Base-by-base conservation (phyloP, 768 basidiomycete genomes). In the Gymnopilus dilepis region DNA sequence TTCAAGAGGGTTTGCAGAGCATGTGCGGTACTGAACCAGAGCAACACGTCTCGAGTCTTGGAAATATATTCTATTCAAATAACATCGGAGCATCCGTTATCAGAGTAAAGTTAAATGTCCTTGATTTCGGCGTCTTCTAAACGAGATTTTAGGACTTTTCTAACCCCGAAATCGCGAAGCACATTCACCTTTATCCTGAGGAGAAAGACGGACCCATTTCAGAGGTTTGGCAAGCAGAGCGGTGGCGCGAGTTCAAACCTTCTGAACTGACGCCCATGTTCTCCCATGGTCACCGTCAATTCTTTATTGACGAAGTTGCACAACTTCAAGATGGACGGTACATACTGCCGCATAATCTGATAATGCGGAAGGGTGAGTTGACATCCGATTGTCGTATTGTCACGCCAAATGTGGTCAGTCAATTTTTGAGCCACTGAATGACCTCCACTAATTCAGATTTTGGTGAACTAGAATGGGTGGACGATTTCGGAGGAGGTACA, bases 191-290 rank as follows among this genome's bases (percentile, higher is more conserved):
- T 19, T 66, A 66, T 52, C 62, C 65, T 4, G 65, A 66, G 30
- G 65, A 64, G 31, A 50, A 33, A 1, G 41, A 48, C 6, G 62
- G 65, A 0, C 34, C 50, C 0, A 33, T 61, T 8, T 61, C 57
- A 1, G 65, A 66, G 24, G 65, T 60, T 9, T 66, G 65, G 65
- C 65, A 66, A 37, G 55, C 59, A 0, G 56, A 53, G 24, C 33
- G 59, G 4, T 66, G 65, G 65, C 47, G 42, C 33, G 62, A 66
- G 22, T 66, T 47, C 28, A 57, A 56, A 15, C 65, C 62, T 0
- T 63, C 56, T 1, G 51, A 64, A 22, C 26, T 66, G 11, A 66
- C 62, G 0, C 65, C 65, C 33, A 63, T 61, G 62, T 66, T 37
- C 40, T 31, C 63, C 1, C 1, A 26, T 1, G 59, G 59, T 1